These are phyloP conservation scores for Rugonectria rugulosa DNA, from an alignment of 2,329 filamentous ascomycete species.

Conservation along the genomic window DNA sequence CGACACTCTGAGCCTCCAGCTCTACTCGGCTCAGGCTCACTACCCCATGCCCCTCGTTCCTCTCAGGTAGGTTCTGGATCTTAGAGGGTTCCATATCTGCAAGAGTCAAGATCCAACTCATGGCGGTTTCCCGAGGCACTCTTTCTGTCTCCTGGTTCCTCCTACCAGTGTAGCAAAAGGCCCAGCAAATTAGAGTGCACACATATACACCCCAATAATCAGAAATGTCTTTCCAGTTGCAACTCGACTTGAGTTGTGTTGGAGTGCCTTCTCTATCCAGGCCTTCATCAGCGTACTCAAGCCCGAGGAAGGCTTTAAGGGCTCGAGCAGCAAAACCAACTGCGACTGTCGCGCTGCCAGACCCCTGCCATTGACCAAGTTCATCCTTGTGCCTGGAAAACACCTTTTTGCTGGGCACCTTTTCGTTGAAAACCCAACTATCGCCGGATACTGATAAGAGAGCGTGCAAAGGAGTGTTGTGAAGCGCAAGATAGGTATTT, in stretches of 20 bases:
- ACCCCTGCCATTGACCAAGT: conserved; percentile 55
- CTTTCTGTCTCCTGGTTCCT: conserved; percentile 25
- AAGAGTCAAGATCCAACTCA: conserved; percentile 50
- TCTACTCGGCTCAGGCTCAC: conserved; percentile 57
- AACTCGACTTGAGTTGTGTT: conserved; percentile 13
- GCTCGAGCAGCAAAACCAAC: conserved; percentile 60
- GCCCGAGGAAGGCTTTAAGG: conserved; percentile 54
- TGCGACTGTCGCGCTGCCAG: conserved; percentile 54
- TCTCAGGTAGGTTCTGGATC: conserved; percentile 47
- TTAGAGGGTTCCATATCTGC: conserved; percentile 51
- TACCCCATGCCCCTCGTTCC: conserved; percentile 53
- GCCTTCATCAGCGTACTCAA: conserved; percentile 20
- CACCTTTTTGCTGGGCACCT: conserved; percentile 52
- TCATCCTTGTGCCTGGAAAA: conserved; percentile 57
- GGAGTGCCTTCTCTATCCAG: conserved; percentile 9
- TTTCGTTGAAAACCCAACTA: conserved; percentile 65
- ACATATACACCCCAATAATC: conserved; percentile 65
- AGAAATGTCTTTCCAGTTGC: conserved; percentile 49
- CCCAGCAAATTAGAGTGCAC: conserved; percentile 67
- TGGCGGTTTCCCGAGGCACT: conserved; percentile 39
- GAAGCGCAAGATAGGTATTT: conserved; percentile 63
- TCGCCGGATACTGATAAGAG: conserved; percentile 66
- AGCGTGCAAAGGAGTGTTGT: conserved; percentile 65
- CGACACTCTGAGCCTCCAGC: conserved; percentile 59
- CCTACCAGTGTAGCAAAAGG: conserved; percentile 52